Evolutionary conservation across 2,329 filamentous ascomycete genomes (phyloP).

Genomic region (Hymenoscyphus linearis): DNA sequence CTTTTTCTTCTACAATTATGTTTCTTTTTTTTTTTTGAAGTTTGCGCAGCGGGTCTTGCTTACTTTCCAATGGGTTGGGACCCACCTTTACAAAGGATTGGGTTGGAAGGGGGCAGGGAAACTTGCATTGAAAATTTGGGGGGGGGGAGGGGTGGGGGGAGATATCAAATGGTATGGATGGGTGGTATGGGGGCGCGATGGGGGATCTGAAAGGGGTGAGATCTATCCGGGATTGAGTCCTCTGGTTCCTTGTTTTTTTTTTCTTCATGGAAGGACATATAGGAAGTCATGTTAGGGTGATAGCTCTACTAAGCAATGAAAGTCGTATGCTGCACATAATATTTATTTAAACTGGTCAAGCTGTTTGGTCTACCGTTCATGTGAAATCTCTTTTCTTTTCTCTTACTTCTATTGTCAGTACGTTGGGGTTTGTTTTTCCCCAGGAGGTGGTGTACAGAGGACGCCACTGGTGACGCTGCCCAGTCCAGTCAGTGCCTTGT

Average conservation of each 20-base stretch:
- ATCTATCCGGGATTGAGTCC: not conserved
- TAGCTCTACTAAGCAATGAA: constrained; percentile 1
- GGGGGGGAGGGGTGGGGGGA: not conserved
- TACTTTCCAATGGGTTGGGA: constrained; percentile 4
- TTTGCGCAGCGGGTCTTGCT: constrained; percentile 21
- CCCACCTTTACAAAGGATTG: not conserved
- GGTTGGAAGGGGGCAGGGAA: not conserved
- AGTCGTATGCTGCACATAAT: not conserved
- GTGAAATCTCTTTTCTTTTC: not conserved
- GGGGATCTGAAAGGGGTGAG: not conserved
- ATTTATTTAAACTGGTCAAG: not conserved
- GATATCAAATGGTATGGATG: not conserved
- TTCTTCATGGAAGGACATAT: not conserved
- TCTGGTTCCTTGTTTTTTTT: not conserved
- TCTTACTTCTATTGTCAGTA: too few relatives aligned
- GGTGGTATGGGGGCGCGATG: not conserved
- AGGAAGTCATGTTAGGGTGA: not conserved
- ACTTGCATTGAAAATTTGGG: not conserved
- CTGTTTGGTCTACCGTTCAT: not conserved
- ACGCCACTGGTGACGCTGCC: too few relatives aligned
- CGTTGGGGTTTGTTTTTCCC: too few relatives aligned
- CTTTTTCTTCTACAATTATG: not conserved
- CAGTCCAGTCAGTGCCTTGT: too few relatives aligned
- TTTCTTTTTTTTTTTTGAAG: not conserved
- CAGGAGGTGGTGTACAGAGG: too few relatives aligned